These are phyloP conservation scores for Cercospora zeina DNA, from an alignment of 2,329 filamentous ascomycete genomes.

Conservation along the genomic window DNA sequence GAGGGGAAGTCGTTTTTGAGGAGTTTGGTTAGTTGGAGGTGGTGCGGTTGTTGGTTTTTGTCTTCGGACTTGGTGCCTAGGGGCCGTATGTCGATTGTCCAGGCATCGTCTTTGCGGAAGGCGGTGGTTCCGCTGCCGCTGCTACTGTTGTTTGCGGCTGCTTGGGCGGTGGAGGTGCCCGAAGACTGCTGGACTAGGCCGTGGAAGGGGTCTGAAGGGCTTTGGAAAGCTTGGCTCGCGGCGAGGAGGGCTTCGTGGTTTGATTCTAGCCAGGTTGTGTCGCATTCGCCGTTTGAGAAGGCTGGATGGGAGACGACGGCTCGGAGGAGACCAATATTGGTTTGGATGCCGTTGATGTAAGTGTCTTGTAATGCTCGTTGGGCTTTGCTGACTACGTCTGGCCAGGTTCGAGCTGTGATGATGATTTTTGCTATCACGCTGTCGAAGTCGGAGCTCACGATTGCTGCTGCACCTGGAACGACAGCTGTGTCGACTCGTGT, in stretches of 20 bases:
- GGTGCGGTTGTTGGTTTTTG: conserved; percentile 43
- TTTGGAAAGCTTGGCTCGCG: conserved; percentile 23
- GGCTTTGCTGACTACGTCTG: conserved; percentile 55
- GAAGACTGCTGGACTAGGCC: conserved; percentile 27
- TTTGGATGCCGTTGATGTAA: conserved; percentile 58
- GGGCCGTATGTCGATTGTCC: conserved; percentile 29
- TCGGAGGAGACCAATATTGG: conserved; percentile 57
- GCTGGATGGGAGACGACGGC: conserved; percentile 55
- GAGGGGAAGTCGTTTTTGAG: conserved; percentile 62
- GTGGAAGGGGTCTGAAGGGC: conserved; percentile 30
- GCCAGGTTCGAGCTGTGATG: conserved; percentile 56
- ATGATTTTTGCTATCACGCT: conserved; percentile 62
- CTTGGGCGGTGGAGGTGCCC: conserved; percentile 36
- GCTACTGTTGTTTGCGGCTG: conserved; percentile 32
- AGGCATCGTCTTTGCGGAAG: conserved; percentile 45
- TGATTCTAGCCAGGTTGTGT: conserved; percentile 60
- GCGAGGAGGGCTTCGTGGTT: conserved; percentile 48
- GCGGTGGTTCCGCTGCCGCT: conserved; percentile 51
- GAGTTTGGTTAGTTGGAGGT: conserved; percentile 57
- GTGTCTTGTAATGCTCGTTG: conserved; percentile 58
- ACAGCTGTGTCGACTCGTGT: conserved; percentile 60
- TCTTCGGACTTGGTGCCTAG: conserved; percentile 2
- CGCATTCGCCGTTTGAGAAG: conserved; percentile 52
- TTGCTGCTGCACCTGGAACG: conserved; percentile 43
- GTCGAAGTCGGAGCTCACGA: conserved; percentile 60